Evolutionary conservation across 2,329 filamentous ascomycete genomes (phyloP).

Genomic region (Cladophialophora chaetospira): DNA sequence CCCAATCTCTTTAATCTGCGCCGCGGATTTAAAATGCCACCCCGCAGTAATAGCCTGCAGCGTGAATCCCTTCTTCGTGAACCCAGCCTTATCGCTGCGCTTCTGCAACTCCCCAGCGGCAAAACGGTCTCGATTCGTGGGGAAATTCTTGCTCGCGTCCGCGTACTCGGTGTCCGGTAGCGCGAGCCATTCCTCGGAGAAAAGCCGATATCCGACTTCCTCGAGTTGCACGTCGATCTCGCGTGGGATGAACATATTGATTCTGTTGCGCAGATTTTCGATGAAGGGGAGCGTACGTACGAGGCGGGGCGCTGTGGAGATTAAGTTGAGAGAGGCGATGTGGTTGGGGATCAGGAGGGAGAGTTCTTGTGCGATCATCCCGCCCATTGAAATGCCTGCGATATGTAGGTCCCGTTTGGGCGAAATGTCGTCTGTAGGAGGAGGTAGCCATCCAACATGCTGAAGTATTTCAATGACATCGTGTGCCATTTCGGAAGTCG

Average conservation of each 20-base stretch:
- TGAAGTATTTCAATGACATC: conserved; percentile 71
- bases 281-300: conserved; percentile 60
- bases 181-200: conserved; percentile 59
- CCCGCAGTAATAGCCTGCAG: conserved; percentile 76
- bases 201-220: conserved; percentile 67
- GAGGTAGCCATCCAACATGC: conserved; percentile 67
- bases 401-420: conserved; percentile 61
- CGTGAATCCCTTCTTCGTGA: conserved; percentile 69
- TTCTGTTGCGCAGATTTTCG: conserved; percentile 64
- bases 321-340: conserved; percentile 55
- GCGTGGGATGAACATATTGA: conserved; percentile 67
- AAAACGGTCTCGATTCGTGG: conserved; percentile 78
- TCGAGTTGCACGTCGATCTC: conserved; percentile 66
- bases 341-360: conserved; percentile 38
- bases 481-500: conserved; percentile 79
- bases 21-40: conserved; percentile 73
- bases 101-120: conserved; percentile 78
- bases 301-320: conserved; percentile 63
- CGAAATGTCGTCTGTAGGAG: conserved; percentile 30
- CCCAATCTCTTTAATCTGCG: conserved; percentile 66
- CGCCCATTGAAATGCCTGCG: conserved; percentile 79
- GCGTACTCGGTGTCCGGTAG: conserved; percentile 35
- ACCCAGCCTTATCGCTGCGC: conserved; percentile 61
- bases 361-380: conserved; percentile 89
- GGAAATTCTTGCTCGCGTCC: conserved; percentile 53